Base-by-base conservation (phyloP, 805 yeast species). In the Wickerhamomyces bovis region DNA sequence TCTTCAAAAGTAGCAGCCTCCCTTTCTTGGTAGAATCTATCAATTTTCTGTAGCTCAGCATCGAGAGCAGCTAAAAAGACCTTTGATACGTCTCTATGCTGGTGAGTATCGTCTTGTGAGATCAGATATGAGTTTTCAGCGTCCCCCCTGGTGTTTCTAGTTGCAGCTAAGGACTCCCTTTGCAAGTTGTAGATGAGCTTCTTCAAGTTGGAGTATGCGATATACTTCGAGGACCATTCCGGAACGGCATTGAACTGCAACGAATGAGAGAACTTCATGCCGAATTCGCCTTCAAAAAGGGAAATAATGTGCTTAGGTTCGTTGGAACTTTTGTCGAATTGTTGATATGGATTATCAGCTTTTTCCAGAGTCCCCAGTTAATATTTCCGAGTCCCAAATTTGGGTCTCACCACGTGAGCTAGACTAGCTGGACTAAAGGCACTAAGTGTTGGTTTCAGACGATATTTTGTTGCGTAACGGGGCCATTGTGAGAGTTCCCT, bases 201-300 rank as follows among this genome's bases (percentile, higher is more conserved):
- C 65, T 94, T 92, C 49, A 94, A 71, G 35, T 86, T 82, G 1
- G 96, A 85, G 66, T 92, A 92, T 46, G 95, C 90, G 47, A 92
- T 83, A 66, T 92, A 92, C 63, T 86, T 81, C 23, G 95, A 82
- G 12, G 96, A 80, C 99, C 99, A 92, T 65, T 94, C 98, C 2
- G 99, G 97, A 5, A 94, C 98, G 21, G 98, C 96, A 66, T 92
- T 92, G 68, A 92, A 90, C 74, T 92, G 97, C 53, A 92, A 70
- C 6, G 97, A 87, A 62, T 90, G 96, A 22, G 96, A 85, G 69
- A 92, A 92, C 76, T 92, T 92, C 99, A 92, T 92, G 22, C 6
- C 39, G 46, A 16, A 33, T 3, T n/a, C 20, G 36, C 20, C 20
- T 33, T 33, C 20, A 16, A 33, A n/a, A 33, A 20, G 36, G 33